Evolutionary conservation across 192 early-diverging fungal genomes (phyloP).

Genomic region (Diversispora eburnea): DNA sequence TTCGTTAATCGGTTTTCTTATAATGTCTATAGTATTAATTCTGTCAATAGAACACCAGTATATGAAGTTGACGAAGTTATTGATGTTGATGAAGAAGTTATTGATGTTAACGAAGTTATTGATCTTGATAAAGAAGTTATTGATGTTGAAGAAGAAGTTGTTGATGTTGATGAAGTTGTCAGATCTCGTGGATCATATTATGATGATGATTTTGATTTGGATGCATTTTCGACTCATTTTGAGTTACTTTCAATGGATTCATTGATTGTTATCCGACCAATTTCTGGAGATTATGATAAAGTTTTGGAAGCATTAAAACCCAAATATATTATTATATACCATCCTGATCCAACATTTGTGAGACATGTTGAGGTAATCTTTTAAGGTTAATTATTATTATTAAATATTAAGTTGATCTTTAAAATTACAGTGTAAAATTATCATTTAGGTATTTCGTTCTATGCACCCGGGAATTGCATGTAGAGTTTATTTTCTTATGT

Average conservation of each 20-base stretch:
- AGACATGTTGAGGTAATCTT: conserved; percentile 71
- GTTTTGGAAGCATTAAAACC: conserved; percentile 70
- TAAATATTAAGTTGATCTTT: not conserved
- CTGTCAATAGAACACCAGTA: too few species aligned
- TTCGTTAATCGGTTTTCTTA: too few species aligned
- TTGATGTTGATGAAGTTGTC: not conserved
- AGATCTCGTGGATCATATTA: conserved; percentile 29
- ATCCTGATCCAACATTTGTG: conserved; percentile 84
- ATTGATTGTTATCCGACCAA: conserved; percentile 55
- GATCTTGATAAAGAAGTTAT: too few species aligned
- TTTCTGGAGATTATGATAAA: conserved; percentile 57
- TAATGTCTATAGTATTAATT: too few species aligned
- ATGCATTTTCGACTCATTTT: conserved; percentile 45
- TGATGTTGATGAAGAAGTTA: too few species aligned
- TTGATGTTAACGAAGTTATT: too few species aligned
- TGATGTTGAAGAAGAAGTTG: too few species aligned
- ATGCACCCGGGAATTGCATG: conserved; percentile 48
- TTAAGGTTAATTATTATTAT: not conserved
- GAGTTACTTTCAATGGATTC: conserved; percentile 43
- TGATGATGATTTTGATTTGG: conserved; percentile 44
- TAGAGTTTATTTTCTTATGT: conserved; percentile 89
- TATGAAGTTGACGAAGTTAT: too few species aligned
- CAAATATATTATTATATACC: conserved; percentile 84
- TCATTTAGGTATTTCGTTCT: conserved; percentile 53
- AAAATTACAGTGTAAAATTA: not conserved